These are phyloP conservation scores for Cordyceps cicadae DNA, from an alignment of 2,329 filamentous ascomycete genomes.

Conservation along the genomic window DNA sequence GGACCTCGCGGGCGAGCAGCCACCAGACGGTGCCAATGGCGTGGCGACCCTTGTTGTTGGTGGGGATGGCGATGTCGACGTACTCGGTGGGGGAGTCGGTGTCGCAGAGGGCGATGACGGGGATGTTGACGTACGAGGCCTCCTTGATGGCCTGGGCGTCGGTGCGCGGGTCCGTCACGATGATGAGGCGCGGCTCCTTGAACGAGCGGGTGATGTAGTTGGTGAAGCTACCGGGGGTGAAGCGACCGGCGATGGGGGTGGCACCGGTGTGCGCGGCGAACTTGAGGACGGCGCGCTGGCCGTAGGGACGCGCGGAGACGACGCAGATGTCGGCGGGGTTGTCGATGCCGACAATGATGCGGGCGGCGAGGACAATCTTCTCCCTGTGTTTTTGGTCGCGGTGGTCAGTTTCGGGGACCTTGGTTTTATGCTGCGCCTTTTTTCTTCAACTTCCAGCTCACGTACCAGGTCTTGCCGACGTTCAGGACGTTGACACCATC, in stretches of 20 bases:
- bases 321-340: slow-evolving; percentile 99
- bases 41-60: slow-evolving; percentile 99
- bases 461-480: slow-evolving; percentile 98
- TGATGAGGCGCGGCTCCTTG: slow-evolving; percentile 99
- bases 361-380: slow-evolving; percentile 98
- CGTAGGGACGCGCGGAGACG: slow-evolving; percentile 98
- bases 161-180: slow-evolving; percentile 99
- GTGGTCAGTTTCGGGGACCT: background rate
- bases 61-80: slow-evolving; percentile 98
- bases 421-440: background rate
- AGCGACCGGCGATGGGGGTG: slow-evolving; percentile 95
- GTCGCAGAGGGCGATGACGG: slow-evolving; percentile 97
- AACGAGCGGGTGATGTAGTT: slow-evolving; percentile 99
- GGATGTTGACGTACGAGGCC: slow-evolving; percentile 99
- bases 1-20: slow-evolving; percentile 99
- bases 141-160: slow-evolving; percentile 99
- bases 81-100: slow-evolving; percentile 99
- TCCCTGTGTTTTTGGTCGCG: slow-evolving; percentile 54
- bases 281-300: slow-evolving; percentile 99
- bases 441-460: background rate
- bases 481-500: slow-evolving; percentile 99
- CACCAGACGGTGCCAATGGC: slow-evolving; percentile 98
- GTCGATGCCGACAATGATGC: slow-evolving; percentile 97
- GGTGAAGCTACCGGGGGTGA: slow-evolving; percentile 99
- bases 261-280: slow-evolving; percentile 98